Evolutionary conservation across 257 asterid species (phyloP).

Genomic region (Nicotiana sylvestris): DNA sequence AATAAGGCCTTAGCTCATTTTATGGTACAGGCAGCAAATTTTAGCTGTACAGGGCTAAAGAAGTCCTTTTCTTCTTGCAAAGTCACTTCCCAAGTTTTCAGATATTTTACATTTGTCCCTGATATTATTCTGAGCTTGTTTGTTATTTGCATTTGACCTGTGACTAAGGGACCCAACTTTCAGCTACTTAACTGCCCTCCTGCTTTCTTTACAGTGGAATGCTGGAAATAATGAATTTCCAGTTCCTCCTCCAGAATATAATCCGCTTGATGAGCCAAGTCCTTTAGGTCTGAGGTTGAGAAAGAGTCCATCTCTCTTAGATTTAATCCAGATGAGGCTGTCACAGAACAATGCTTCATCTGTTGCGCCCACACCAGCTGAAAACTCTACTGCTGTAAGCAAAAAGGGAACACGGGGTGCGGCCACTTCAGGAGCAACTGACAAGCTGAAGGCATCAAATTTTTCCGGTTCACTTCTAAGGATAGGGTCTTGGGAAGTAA

Average conservation of each 20-base stretch:
- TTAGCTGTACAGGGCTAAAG: background rate
- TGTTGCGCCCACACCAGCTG: constrained; percentile 19
- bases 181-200: background rate
- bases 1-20: background rate
- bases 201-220: constrained; percentile 30
- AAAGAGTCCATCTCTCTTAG: constrained; percentile 71
- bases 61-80: background rate
- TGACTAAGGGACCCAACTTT: background rate
- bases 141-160: background rate
- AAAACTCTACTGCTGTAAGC: constrained; percentile 12
- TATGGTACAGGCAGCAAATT: background rate
- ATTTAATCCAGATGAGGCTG: constrained; percentile 64
- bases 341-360: constrained; percentile 31
- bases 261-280: constrained; percentile 73
- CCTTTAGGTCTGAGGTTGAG: constrained; percentile 72
- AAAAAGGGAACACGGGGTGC: constrained; percentile 35
- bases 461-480: constrained; percentile 56
- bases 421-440: constrained; percentile 37
- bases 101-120: background rate
- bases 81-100: background rate
- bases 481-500: constrained; percentile 92
- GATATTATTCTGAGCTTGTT: background rate
- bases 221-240: constrained; percentile 25
- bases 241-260: constrained; percentile 34
- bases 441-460: constrained; percentile 80